Evolutionary conservation across 2,329 filamentous ascomycete genomes (phyloP), one percentile per base, ranked within the genome.

Genomic region (Fusarium coffeatum): DNA sequence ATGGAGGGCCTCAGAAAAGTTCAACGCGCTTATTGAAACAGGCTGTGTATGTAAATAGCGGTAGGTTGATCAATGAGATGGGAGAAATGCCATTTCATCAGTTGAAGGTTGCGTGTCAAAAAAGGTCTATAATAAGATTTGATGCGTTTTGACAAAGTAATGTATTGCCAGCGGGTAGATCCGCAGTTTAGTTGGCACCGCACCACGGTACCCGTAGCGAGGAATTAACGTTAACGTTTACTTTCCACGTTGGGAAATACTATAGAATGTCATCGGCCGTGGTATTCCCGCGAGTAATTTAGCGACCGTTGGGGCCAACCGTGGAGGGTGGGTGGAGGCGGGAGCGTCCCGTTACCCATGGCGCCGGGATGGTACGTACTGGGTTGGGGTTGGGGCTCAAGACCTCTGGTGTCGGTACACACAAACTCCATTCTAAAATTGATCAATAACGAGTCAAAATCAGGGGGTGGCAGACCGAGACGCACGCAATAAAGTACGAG

Each of bases 191-290:
- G 61, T 55, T 66, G 62, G 49, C 58, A 54, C 67, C 41, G 40
- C n/a, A 11, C 18, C 18, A 37, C 32, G 16, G 16, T 37, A 37
- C 34, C 13, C 41, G 22, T 23, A 43, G 20, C 13, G 13, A 27
- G 42, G 13, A 34, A 42, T n/a, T 37, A 37, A 57, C 49, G 42
- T 47, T 42, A 62, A 42, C 48, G 56, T 69, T 64, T 68, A 71
- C 62, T 68, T 70, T 57, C 67, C 63, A 42, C 42, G 57, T 64
- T 59, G 27, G 67, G 67, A 69, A 69, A 69, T 71, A 30, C n/a
- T 12, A 64, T 50, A 25, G 57, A 69, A 68, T 42, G 18, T n/a
- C 49, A 47, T 48, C 23, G 28, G 45, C 66, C 66, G 66, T 63
- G 32, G 28, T 55, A 55, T 55, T 66, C 63, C 55, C 66, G 43